Conservation (phyloP, 306 rosid species). For the Castanopsis chinensis region DNA sequence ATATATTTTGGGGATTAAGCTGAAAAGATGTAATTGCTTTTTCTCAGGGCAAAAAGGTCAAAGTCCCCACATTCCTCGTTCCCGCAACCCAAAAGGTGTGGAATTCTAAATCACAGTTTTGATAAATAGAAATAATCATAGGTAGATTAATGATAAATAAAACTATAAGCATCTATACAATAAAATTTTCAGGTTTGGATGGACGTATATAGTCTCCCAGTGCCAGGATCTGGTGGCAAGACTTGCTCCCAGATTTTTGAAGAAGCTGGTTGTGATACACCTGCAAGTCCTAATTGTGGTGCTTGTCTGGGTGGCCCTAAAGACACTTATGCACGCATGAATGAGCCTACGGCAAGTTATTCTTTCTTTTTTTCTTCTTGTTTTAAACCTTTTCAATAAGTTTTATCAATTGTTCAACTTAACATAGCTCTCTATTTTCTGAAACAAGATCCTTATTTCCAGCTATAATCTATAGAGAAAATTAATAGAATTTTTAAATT, state of each 20-base stretch:
- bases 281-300: conserved; percentile 93
- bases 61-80: conserved; percentile 96
- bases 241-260: conserved; percentile 98
- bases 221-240: conserved; percentile 94
- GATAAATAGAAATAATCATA: neutral
- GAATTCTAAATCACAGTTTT: neutral
- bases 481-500: neutral
- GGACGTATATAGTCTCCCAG: conserved; percentile 71
- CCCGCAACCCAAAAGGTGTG: conserved; percentile 98
- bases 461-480: conserved; percentile 1
- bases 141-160: conserved; percentile 16
- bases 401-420: neutral
- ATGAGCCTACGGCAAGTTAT: conserved; percentile 71
- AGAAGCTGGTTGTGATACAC: conserved; percentile 99
- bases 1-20: neutral
- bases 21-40: conserved; percentile 10
- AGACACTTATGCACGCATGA: conserved; percentile 91
- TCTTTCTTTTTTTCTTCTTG: conserved; percentile 2
- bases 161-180: neutral
- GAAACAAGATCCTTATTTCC: neutral
- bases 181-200: conserved; percentile 77
- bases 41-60: conserved; percentile 84
- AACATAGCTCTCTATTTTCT: conserved; percentile 4
- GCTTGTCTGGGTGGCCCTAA: conserved; percentile 98
- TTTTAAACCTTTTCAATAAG: neutral